phyloP scores from a whole-genome alignment of 176 grass and related monocot genomes.

The Carex scoparia region DNA sequence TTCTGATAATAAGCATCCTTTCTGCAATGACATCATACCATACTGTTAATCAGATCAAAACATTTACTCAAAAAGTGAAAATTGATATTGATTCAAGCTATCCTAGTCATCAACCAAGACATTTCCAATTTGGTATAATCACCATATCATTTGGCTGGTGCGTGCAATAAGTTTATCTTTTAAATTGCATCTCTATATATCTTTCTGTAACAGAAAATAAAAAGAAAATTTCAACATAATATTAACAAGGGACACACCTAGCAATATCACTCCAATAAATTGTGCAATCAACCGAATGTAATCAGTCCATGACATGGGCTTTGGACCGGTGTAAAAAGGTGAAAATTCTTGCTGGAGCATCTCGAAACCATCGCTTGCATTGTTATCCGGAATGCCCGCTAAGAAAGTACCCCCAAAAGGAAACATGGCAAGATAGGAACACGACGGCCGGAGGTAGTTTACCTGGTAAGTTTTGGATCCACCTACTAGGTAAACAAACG shows the following conservation, averaged over 20 bases:
- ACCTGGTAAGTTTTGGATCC: rapidly evolving
- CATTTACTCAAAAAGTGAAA: neutral
- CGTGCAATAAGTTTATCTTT: neutral
- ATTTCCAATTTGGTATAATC: neutral
- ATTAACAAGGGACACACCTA: neutral
- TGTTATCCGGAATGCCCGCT: neutral
- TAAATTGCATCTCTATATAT: neutral
- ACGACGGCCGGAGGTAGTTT: neutral
- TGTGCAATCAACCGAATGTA: neutral
- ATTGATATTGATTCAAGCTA: neutral
- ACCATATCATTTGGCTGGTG: neutral
- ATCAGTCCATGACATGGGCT: neutral
- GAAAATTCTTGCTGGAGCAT: constrained; percentile 2
- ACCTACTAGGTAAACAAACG: constrained; percentile 24
- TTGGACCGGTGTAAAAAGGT: neutral
- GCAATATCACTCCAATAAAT: neutral
- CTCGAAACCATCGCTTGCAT: neutral
- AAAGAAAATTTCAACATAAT: neutral
- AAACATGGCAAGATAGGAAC: constrained; percentile 24
- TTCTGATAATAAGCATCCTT: neutral
- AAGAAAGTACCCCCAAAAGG: neutral
- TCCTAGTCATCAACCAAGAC: neutral
- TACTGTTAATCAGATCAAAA: neutral
- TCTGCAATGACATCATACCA: neutral
- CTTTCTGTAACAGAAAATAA: neutral